Conservation (phyloP, 108 stramenopile species). For the Ochromonas danica region DNA sequence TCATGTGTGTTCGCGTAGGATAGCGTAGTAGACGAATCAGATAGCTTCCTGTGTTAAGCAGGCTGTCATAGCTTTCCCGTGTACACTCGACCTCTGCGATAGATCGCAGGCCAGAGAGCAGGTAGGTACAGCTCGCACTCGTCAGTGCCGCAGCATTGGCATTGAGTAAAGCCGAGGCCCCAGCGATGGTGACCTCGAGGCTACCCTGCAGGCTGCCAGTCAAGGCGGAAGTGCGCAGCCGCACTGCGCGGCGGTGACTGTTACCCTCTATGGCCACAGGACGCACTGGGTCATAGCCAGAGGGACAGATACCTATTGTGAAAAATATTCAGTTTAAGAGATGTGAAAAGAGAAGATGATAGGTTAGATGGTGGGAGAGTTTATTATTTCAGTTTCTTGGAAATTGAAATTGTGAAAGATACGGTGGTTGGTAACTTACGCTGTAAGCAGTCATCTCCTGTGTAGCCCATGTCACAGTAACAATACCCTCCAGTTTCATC, state of each 20-base stretch:
- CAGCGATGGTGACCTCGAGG: background rate
- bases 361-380: background rate
- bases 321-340: background rate
- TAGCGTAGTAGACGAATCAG: background rate
- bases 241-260: conserved; percentile 3
- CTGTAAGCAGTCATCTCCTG: conserved; percentile 24
- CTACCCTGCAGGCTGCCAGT: background rate
- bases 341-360: background rate
- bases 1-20: background rate
- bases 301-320: background rate
- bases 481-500: background rate
- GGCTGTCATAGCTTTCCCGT: background rate
- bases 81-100: background rate
- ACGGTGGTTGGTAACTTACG: background rate
- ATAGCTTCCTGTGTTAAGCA: background rate
- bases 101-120: background rate
- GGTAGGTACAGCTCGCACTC: background rate
- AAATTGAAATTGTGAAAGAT: background rate
- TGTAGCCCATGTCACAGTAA: conserved; percentile 7
- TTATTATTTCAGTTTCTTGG: background rate
- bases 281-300: background rate
- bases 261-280: background rate
- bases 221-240: background rate
- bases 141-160: background rate
- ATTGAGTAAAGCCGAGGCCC: conserved; percentile 8